These are phyloP conservation scores for Nitzschia putrida DNA, from an alignment of 108 stramenopile genomes.

Conservation along the genomic window DNA sequence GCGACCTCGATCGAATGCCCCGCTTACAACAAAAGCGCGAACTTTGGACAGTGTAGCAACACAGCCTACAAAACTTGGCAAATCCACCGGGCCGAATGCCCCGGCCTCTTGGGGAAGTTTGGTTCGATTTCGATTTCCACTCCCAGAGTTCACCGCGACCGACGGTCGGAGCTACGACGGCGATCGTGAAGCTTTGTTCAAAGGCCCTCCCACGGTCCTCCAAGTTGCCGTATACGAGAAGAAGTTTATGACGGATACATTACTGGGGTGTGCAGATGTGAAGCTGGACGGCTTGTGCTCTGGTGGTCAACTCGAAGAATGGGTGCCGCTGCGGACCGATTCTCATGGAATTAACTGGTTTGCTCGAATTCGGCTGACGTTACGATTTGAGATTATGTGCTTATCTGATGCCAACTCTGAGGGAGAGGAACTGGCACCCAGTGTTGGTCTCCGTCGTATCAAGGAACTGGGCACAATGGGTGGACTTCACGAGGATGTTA, in stretches of 20 bases:
- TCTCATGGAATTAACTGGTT: constrained; percentile 85
- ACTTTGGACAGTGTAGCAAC: constrained; percentile 78
- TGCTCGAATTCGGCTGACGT: constrained; percentile 77
- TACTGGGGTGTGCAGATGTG: constrained; percentile 79
- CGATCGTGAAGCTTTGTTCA: constrained; percentile 82
- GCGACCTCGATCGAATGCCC: constrained; percentile 60
- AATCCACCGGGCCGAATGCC: constrained; percentile 83
- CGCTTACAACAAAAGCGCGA: constrained; percentile 74
- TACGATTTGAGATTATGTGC: constrained; percentile 87
- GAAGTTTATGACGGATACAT: constrained; percentile 83
- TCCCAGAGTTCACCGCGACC: constrained; percentile 74
- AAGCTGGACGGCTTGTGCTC: constrained; percentile 68
- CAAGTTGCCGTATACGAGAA: constrained; percentile 87
- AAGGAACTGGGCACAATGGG: constrained; percentile 65
- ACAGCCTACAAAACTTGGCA: constrained; percentile 72
- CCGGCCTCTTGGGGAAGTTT: constrained; percentile 89
- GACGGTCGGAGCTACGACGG: constrained; percentile 71
- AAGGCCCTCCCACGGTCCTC: constrained; percentile 80
- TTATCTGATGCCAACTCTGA: constrained; percentile 38
- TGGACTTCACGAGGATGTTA: constrained; percentile 60
- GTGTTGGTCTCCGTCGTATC: constrained; percentile 73
- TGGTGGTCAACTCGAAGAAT: constrained; percentile 86
- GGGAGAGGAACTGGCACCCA: constrained; percentile 48
- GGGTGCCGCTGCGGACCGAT: constrained; percentile 80
- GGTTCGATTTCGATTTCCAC: constrained; percentile 81